These are phyloP conservation scores for Eruca vesicaria DNA, from an alignment of 441 rosid species.

Conservation along the genomic window DNA sequence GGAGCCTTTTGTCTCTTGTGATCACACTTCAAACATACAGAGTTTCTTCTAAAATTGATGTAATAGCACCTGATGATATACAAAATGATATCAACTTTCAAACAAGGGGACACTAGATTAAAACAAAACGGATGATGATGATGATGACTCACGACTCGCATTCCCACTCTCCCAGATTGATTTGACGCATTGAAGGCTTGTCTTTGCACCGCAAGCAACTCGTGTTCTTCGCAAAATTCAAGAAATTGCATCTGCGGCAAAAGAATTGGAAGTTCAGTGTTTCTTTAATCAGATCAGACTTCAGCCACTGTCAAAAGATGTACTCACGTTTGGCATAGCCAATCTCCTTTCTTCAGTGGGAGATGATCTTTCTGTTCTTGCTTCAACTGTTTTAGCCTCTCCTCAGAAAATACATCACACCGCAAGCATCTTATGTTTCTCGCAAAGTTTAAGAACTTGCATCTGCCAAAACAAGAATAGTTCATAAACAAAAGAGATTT, in stretches of 20 bases:
- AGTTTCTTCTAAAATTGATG: conserved; percentile 76
- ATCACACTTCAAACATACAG: conserved; percentile 83
- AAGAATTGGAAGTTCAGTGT: not conserved
- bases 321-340: conserved; percentile 74
- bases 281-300: not conserved
- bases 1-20: conserved; percentile 60
- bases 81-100: not conserved
- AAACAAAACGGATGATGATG: not conserved
- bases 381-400: conserved; percentile 54
- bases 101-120: not conserved
- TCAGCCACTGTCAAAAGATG: not conserved
- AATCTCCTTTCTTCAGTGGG: conserved; percentile 88
- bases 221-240: conserved; percentile 83
- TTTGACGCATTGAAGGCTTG: conserved; percentile 67
- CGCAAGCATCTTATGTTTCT: conserved; percentile 75
- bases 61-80: conserved; percentile 72
- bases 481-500: not conserved
- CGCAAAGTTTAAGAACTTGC: conserved; percentile 79
- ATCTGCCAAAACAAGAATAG: conserved; percentile 42
- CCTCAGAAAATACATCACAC: conserved; percentile 57
- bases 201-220: conserved; percentile 74
- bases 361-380: conserved; percentile 66
- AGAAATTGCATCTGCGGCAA: conserved; percentile 66
- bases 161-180: conserved; percentile 95
- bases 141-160: conserved; percentile 78